Conservation (phyloP, 768 basidiomycete species). For the Rhodotorula babjevae region DNA sequence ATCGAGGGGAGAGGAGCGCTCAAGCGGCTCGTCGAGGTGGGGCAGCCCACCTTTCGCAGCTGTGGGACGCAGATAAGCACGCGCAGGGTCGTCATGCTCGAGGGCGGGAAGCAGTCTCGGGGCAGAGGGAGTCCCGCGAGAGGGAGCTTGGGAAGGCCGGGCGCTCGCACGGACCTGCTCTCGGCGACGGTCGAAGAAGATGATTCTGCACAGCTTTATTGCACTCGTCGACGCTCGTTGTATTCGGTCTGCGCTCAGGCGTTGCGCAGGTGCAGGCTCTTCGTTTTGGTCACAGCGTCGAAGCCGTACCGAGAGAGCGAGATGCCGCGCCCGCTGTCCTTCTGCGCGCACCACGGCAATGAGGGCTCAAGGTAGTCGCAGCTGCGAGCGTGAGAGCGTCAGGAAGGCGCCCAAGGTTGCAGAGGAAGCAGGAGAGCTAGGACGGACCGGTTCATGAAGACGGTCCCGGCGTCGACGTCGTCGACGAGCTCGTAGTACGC, state of each 20-base stretch:
- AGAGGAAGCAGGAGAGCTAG: neutral
- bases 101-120: too few relatives aligned
- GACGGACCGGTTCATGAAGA: conserved; percentile 78
- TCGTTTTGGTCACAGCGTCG: conserved; percentile 40
- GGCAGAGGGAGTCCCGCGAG: too few relatives aligned
- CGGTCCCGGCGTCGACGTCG: conserved; percentile 79
- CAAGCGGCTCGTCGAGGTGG: too few relatives aligned
- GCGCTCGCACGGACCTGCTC: too few relatives aligned
- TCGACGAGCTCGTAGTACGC: conserved; percentile 67
- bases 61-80: too few relatives aligned
- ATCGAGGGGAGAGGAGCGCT: too few relatives aligned
- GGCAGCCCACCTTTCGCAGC: too few relatives aligned
- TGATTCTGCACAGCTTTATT: too few relatives aligned
- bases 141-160: too few relatives aligned
- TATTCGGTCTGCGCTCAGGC: neutral
- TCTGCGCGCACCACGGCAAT: conserved; percentile 88
- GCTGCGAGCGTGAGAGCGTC: conserved; percentile 47
- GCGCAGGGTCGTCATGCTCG: too few relatives aligned
- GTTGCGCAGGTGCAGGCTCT: conserved; percentile 34
- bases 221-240: neutral
- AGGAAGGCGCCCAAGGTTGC: neutral
- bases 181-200: too few relatives aligned
- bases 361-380: conserved; percentile 91
- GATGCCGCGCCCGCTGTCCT: conserved; percentile 84
- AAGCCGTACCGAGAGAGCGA: conserved; percentile 79